These are phyloP conservation scores for Erythrophleum fordii DNA, from an alignment of 306 rosid genomes.

Conservation along the genomic window DNA sequence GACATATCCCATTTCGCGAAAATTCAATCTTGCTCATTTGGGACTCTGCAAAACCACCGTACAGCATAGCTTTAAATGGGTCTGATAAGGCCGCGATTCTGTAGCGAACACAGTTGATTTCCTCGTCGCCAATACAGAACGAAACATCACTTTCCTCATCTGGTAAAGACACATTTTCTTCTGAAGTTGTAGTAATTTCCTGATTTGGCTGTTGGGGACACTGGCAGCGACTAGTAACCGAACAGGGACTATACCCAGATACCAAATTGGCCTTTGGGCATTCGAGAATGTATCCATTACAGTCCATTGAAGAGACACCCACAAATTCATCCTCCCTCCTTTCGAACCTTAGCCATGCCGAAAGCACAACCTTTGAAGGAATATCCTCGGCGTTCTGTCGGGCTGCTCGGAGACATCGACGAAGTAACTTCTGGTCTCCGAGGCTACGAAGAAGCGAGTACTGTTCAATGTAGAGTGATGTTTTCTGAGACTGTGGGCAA, in stretches of 20 bases:
- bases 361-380: constrained; percentile 68
- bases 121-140: constrained; percentile 61
- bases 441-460: constrained; percentile 58
- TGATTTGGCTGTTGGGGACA: constrained; percentile 47
- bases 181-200: constrained; percentile 18
- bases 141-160: constrained; percentile 63
- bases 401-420: constrained; percentile 69
- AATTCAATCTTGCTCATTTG: constrained; percentile 59
- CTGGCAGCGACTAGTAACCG: constrained; percentile 52
- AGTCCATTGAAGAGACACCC: constrained; percentile 62
- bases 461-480: constrained; percentile 59
- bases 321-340: constrained; percentile 83
- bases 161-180: constrained; percentile 36
- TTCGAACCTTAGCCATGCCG: constrained; percentile 80
- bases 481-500: constrained; percentile 52
- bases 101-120: constrained; percentile 57
- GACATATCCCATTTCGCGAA: constrained; percentile 65
- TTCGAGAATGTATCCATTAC: constrained; percentile 69
- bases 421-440: constrained; percentile 69
- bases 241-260: constrained; percentile 51
- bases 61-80: constrained; percentile 76
- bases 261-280: constrained; percentile 75
- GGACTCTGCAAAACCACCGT: constrained; percentile 71
- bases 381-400: constrained; percentile 66
- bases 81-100: constrained; percentile 67